These are phyloP conservation scores for Colletotrichum sp. DNA, from an alignment of 2,329 filamentous ascomycete species.

Conservation along the genomic window DNA sequence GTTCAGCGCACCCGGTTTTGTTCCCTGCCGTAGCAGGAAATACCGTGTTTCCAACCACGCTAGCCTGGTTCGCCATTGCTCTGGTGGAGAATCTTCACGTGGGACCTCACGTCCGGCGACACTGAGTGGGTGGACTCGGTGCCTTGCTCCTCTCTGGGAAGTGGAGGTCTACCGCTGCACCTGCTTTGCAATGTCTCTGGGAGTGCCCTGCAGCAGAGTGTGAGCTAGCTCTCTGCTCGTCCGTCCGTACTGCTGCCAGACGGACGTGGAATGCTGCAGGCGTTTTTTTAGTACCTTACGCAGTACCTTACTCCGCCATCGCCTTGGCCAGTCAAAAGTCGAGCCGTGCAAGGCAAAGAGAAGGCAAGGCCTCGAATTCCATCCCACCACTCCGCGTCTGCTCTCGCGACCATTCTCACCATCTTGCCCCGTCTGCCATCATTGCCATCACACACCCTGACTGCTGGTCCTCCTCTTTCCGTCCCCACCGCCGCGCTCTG, in stretches of 20 bases:
- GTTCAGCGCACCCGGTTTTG: neutral
- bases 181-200: neutral
- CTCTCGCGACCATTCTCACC: neutral
- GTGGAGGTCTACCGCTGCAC: neutral
- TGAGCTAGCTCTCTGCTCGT: neutral
- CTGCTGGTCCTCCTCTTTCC: conserved; percentile 9
- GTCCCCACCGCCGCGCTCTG: conserved; percentile 5
- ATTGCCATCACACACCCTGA: neutral
- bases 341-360: neutral
- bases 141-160: neutral
- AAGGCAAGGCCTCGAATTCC: neutral
- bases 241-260: neutral
- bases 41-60: neutral
- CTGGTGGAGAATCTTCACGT: conserved; percentile 18
- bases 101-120: neutral
- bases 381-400: neutral
- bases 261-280: conserved; percentile 1
- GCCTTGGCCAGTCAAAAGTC: neutral
- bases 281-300: neutral
- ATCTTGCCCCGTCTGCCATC: neutral
- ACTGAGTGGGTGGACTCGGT: neutral
- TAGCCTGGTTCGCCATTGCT: conserved; percentile 4
- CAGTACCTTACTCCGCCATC: neutral
- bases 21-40: neutral
- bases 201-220: neutral